These are phyloP conservation scores for Hemileia vastatrix DNA, from an alignment of 1,284 basidiomycete species.

Conservation along the genomic window DNA sequence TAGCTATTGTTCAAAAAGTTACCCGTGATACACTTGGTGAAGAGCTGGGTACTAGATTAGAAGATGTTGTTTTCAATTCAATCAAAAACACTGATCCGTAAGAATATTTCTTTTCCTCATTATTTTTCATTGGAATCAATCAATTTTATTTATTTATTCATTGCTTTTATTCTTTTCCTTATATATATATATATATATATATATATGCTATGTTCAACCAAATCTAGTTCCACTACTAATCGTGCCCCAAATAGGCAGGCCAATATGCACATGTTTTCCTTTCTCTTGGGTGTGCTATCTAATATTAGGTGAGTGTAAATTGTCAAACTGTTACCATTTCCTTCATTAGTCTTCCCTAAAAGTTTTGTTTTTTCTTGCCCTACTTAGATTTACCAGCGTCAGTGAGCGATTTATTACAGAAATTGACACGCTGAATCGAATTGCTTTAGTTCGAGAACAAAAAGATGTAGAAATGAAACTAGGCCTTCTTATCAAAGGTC, in stretches of 20 bases:
- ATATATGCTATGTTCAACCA: neutral
- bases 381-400: conserved; percentile 21
- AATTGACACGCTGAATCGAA: conserved; percentile 14
- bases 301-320: conserved; percentile 54
- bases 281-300: conserved; percentile 70
- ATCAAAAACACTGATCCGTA: conserved; percentile 62
- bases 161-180: neutral
- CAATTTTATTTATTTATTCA: neutral
- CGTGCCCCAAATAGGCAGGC: conserved; percentile 64
- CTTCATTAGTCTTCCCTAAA: too few species aligned
- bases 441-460: conserved; percentile 11
- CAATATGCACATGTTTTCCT: conserved; percentile 69
- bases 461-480: conserved; percentile 18
- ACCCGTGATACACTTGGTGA: conserved; percentile 67
- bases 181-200: neutral
- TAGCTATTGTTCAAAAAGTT: conserved; percentile 62
- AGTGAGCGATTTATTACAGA: conserved; percentile 23
- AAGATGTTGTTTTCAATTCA: conserved; percentile 76
- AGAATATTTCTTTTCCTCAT: conserved; percentile 17
- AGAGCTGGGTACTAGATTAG: conserved; percentile 62
- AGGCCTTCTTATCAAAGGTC: conserved; percentile 12
- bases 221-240: conserved; percentile 2
- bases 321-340: too few species aligned
- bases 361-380: too few species aligned
- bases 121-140: neutral